Evolutionary conservation across 1,284 basidiomycete genomes (phyloP).

Genomic region (Xerocomus amazonicus): DNA sequence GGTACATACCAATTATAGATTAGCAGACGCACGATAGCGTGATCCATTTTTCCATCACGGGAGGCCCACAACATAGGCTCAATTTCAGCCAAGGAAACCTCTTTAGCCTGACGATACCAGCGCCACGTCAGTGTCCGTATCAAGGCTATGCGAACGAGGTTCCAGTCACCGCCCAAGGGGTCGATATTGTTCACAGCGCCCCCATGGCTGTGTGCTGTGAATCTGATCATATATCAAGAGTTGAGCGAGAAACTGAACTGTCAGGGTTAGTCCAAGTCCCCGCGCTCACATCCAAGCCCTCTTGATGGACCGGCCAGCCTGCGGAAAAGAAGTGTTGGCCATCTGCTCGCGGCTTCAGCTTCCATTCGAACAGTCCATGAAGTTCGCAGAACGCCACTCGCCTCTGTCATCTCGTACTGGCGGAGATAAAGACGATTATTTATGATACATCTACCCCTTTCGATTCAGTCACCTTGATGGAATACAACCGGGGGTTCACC

Average conservation of each 20-base stretch:
- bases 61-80: too few relatives aligned
- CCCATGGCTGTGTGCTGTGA: constrained; percentile 2
- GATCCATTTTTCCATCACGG: too few relatives aligned
- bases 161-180: neutral
- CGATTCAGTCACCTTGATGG: constrained; percentile 14
- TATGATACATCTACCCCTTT: constrained; percentile 2
- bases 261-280: constrained; percentile 6
- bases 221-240: constrained; percentile 4
- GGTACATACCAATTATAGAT: too few relatives aligned
- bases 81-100: neutral
- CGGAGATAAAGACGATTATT: constrained; percentile 6
- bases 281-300: neutral
- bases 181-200: constrained; percentile 1
- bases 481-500: neutral
- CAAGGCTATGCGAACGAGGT: neutral
- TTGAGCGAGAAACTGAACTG: constrained; percentile 4
- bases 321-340: constrained; percentile 10
- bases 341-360: constrained; percentile 1
- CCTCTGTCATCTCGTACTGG: constrained; percentile 17
- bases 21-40: too few relatives aligned
- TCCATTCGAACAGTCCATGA: constrained; percentile 16
- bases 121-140: neutral
- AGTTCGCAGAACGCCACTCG: constrained; percentile 21
- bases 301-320: neutral
- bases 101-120: neutral